A percentile compares a stretch with the other conserved stretches of the same genome.
Evolutionary conservation across 345 rosid genomes (phyloP).

Genomic region (Hibiscus tridactylites): DNA sequence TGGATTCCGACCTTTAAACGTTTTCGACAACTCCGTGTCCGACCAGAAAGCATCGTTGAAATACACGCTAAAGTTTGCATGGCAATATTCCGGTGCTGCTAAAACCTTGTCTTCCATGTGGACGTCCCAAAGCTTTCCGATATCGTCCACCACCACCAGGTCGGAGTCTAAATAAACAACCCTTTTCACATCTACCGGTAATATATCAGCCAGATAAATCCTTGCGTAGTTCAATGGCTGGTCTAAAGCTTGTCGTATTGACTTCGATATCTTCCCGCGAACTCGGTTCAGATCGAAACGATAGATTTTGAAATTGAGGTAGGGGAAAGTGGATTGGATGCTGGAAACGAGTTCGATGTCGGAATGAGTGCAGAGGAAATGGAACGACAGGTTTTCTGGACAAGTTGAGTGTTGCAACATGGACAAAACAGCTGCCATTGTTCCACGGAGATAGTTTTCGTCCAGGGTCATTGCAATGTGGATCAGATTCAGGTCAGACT

Average conservation of each 20-base stretch:
- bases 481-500: constrained; percentile 19
- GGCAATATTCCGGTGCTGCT: constrained; percentile 68
- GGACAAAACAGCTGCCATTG: constrained; percentile 61
- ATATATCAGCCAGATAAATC: constrained; percentile 53
- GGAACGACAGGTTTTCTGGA: constrained; percentile 56
- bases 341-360: constrained; percentile 32
- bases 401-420: constrained; percentile 50
- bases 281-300: constrained; percentile 43
- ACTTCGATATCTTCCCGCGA: constrained; percentile 45
- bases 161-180: constrained; percentile 62
- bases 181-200: constrained; percentile 27
- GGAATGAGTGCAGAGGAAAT: constrained; percentile 43
- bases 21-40: constrained; percentile 27
- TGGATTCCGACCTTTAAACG: constrained; percentile 42
- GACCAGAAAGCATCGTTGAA: constrained; percentile 50
- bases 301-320: constrained; percentile 46
- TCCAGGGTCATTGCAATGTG: constrained; percentile 65
- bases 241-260: constrained; percentile 52
- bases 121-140: constrained; percentile 40
- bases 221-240: constrained; percentile 65
- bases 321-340: constrained; percentile 50
- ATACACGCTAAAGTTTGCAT: constrained; percentile 44
- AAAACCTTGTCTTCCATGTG: constrained; percentile 47
- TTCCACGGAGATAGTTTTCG: constrained; percentile 60
- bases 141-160: constrained; percentile 54